Evolutionary conservation across 2,329 filamentous ascomycete genomes (phyloP).

Genomic region (Acephala macrosclerotiorum): DNA sequence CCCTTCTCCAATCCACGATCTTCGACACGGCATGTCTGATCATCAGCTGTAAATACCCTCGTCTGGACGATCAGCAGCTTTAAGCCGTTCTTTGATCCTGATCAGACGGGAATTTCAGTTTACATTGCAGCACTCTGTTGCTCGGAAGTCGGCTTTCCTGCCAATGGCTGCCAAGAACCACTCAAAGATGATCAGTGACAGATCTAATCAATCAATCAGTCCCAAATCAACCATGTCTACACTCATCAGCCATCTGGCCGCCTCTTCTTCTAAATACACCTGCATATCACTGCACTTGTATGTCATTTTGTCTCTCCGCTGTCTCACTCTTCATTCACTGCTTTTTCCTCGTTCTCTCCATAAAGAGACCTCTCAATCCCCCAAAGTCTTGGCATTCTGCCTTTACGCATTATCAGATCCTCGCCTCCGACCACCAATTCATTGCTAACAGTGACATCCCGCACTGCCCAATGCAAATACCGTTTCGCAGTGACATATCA

Average conservation of each 20-base stretch:
- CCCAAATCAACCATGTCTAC: not conserved
- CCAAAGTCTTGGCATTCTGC: not conserved
- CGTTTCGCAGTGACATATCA: constrained; percentile 17
- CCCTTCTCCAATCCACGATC: not conserved
- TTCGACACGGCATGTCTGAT: not conserved
- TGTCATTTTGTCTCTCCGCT: not conserved
- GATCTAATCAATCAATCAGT: constrained; percentile 3
- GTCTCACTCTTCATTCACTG: not conserved
- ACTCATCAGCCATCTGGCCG: not conserved
- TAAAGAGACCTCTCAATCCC: not conserved
- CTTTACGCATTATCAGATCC: constrained; percentile 8
- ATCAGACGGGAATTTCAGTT: not conserved
- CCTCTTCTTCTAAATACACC: not conserved
- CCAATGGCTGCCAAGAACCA: not conserved
- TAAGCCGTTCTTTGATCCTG: not conserved
- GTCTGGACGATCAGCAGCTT: not conserved
- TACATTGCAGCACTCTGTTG: not conserved
- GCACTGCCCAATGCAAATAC: constrained; percentile 8
- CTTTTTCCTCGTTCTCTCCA: not conserved
- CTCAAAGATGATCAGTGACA: constrained; percentile 4
- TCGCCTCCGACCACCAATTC: constrained; percentile 8
- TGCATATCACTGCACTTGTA: not conserved
- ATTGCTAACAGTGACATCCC: constrained; percentile 16
- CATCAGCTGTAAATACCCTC: not conserved
- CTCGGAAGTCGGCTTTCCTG: constrained; percentile 1